A percentile compares a stretch with the other conserved stretches of the same genome.
Evolutionary conservation across 2,329 filamentous ascomycete species (phyloP).

Genomic region (Capronia epimyces): DNA sequence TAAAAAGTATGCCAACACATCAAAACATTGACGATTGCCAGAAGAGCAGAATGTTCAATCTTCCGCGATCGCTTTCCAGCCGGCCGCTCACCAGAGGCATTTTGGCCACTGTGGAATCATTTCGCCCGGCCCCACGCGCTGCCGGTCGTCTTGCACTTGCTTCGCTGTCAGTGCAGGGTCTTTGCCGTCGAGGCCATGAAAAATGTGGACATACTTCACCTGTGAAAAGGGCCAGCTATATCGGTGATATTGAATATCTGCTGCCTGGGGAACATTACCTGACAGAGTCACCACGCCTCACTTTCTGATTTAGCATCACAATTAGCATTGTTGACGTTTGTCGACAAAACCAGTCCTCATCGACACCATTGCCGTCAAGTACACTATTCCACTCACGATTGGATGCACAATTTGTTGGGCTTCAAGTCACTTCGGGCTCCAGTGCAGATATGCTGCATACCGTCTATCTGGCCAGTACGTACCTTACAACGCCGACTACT

Average conservation of each 20-base stretch:
- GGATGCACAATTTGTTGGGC: slow-evolving; percentile 23
- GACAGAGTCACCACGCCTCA: slow-evolving; percentile 6
- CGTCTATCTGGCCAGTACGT: slow-evolving; percentile 30
- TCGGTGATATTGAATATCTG: slow-evolving; percentile 16
- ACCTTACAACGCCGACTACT: slow-evolving; percentile 8
- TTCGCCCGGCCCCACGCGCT: slow-evolving; percentile 27
- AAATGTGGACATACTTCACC: slow-evolving; percentile 19
- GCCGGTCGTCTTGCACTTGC: slow-evolving; percentile 25
- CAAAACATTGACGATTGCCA: slow-evolving; percentile 28
- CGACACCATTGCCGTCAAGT: slow-evolving; percentile 7
- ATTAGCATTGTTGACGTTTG: slow-evolving; percentile 12
- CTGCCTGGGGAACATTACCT: slow-evolving; percentile 19
- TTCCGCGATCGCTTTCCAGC: slow-evolving; percentile 24
- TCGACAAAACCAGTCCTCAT: slow-evolving; percentile 11
- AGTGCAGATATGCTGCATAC: slow-evolving; percentile 28
- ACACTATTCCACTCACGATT: slow-evolving; percentile 10
- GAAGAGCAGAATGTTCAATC: slow-evolving; percentile 17
- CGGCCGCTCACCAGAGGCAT: slow-evolving; percentile 17
- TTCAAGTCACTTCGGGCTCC: slow-evolving; percentile 4
- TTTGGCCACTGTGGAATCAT: slow-evolving; percentile 30
- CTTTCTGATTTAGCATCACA: slow-evolving; percentile 10
- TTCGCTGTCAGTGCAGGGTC: slow-evolving; percentile 30
- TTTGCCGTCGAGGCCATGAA: slow-evolving; percentile 16
- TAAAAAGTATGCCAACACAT: slow-evolving; percentile 29
- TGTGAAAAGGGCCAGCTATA: slow-evolving; percentile 21